Evolutionary conservation across 2,329 filamentous ascomycete genomes (phyloP).

Genomic region (Alternaria longipes): DNA sequence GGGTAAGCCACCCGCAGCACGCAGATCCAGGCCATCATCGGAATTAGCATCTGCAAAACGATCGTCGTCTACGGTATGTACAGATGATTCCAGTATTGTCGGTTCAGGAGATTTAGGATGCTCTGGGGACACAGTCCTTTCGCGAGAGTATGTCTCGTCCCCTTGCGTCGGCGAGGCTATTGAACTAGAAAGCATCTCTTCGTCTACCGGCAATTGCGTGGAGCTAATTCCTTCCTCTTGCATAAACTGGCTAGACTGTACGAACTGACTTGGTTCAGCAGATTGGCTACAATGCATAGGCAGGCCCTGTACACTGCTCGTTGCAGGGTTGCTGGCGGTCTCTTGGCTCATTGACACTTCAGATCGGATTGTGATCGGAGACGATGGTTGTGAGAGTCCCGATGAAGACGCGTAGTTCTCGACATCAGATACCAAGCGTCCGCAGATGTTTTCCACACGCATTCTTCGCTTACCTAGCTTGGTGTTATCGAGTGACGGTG

Average conservation of each 20-base stretch:
- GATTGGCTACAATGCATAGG: neutral
- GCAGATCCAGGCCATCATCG: slow-evolving; percentile 42
- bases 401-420: slow-evolving; percentile 70
- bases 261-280: neutral
- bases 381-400: slow-evolving; percentile 66
- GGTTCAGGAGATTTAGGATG: slow-evolving; percentile 14
- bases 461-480: slow-evolving; percentile 73
- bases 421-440: slow-evolving; percentile 72
- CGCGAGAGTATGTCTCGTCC: slow-evolving; percentile 4
- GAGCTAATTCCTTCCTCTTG: slow-evolving; percentile 5
- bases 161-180: slow-evolving; percentile 6
- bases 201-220: slow-evolving; percentile 2
- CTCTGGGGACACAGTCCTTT: slow-evolving; percentile 6
- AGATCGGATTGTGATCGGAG: slow-evolving; percentile 63
- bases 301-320: slow-evolving; percentile 18
- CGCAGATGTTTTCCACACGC: slow-evolving; percentile 69
- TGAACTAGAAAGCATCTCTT: slow-evolving; percentile 4
- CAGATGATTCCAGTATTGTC: slow-evolving; percentile 32
- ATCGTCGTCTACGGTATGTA: slow-evolving; percentile 51
- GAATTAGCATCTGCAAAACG: slow-evolving; percentile 54
- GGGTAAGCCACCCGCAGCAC: slow-evolving; percentile 15
- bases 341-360: slow-evolving; percentile 34
- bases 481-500: slow-evolving; percentile 36
- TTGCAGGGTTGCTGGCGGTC: slow-evolving; percentile 28
- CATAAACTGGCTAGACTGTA: neutral